Evolutionary conservation across 345 rosid species (phyloP).

Genomic region (Gossypium longicalyx): DNA sequence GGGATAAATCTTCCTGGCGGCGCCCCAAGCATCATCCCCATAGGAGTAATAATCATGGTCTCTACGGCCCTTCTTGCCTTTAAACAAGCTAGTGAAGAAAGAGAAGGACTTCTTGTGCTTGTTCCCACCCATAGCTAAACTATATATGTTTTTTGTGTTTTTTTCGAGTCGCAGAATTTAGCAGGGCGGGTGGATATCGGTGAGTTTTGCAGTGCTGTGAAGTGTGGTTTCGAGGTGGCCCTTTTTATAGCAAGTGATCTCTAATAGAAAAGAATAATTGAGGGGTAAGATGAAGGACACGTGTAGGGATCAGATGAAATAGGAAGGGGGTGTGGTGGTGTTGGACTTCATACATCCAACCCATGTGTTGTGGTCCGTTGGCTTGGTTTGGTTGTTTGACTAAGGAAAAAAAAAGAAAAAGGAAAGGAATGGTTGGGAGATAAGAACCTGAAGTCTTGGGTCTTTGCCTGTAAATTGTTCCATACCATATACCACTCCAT

Average conservation of each 20-base stretch:
- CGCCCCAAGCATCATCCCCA: constrained; percentile 22
- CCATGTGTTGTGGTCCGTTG: constrained; percentile 8
- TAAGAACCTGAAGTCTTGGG: neutral
- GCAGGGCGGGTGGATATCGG: too few relatives aligned
- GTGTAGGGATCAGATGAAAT: constrained; percentile 3
- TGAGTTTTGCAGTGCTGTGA: neutral
- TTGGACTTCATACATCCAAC: neutral
- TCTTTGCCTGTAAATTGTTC: constrained; percentile 14
- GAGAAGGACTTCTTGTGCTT: constrained; percentile 4
- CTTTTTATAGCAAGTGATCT: neutral
- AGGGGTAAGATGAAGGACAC: neutral
- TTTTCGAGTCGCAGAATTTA: neutral
- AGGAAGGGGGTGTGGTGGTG: neutral
- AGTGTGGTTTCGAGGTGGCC: neutral
- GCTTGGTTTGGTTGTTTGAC: constrained; percentile 1
- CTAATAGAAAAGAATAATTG: neutral
- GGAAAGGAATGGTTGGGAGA: constrained; percentile 7
- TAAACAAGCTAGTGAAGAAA: neutral
- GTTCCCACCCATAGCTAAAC: neutral
- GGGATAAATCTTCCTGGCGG: constrained; percentile 36
- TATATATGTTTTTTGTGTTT: neutral
- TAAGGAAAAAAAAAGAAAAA: neutral
- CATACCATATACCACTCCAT: neutral
- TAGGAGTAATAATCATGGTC: neutral
- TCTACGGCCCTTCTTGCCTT: neutral